Conservation (phyloP, 2,329 filamentous ascomycete species). For the Colletotrichum viniferum region DNA sequence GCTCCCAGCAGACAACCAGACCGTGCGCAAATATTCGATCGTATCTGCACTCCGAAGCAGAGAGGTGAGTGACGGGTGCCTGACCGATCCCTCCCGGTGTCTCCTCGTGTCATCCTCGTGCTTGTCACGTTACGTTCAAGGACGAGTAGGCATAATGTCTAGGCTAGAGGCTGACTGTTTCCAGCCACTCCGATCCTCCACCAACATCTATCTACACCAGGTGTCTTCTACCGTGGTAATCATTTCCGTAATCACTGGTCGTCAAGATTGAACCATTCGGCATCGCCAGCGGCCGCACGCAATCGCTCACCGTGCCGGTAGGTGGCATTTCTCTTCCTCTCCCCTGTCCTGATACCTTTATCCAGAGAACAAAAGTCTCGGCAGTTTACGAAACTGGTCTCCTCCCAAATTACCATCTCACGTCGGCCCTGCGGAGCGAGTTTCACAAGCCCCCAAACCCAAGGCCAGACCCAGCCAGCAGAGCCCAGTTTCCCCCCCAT, state of each 20-base stretch:
- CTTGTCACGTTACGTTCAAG: neutral
- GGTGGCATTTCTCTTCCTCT: conserved; percentile 2
- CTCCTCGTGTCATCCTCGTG: neutral
- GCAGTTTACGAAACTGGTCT: conserved; percentile 31
- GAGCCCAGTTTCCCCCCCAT: neutral
- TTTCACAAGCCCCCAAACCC: conserved; percentile 26
- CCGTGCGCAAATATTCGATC: neutral
- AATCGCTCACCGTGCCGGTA: neutral
- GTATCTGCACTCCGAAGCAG: neutral
- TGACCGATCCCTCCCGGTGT: neutral
- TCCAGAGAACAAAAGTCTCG: conserved; percentile 26
- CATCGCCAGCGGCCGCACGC: conserved; percentile 3
- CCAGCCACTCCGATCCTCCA: neutral
- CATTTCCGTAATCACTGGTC: neutral
- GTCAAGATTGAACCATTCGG: neutral
- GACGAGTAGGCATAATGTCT: neutral
- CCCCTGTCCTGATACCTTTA: conserved; percentile 24
- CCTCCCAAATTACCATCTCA: conserved; percentile 28
- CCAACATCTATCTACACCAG: neutral
- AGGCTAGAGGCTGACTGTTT: neutral
- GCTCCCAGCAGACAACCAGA: neutral
- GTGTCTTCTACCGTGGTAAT: neutral
- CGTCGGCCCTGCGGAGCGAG: conserved; percentile 35
- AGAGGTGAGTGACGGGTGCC: conserved; percentile 8
- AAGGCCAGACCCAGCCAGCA: neutral